phyloP scores from a whole-genome alignment of 148 eudicot species.

The Chenopodium album region DNA sequence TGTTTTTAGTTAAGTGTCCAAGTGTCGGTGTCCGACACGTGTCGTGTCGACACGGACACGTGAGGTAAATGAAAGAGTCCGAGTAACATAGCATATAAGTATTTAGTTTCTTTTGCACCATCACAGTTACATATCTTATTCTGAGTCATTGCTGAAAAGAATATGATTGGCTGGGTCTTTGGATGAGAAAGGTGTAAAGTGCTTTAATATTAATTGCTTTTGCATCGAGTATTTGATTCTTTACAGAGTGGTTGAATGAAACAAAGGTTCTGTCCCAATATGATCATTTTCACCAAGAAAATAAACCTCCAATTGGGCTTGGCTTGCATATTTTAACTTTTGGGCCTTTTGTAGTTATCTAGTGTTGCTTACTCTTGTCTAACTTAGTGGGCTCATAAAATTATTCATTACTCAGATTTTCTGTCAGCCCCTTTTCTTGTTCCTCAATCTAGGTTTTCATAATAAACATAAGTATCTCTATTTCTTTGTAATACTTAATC shows the following conservation, averaged over 20 bases:
- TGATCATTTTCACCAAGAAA: not conserved
- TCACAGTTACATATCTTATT: not conserved
- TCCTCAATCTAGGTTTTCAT: not conserved
- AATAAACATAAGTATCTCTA: too few relatives aligned
- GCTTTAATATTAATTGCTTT: not conserved
- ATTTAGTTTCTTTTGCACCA: not conserved
- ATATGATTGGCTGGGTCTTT: too few relatives aligned
- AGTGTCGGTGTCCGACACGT: too few relatives aligned
- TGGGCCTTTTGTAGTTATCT: not conserved
- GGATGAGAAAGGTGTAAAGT: not conserved
- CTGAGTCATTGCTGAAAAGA: not conserved
- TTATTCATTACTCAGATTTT: not conserved
- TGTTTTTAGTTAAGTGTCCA: too few relatives aligned
- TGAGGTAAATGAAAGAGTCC: too few relatives aligned
- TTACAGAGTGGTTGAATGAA: not conserved
- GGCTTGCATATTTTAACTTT: not conserved
- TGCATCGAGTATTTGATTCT: not conserved
- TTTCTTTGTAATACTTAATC: not conserved
- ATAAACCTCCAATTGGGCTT: constrained; percentile 2
- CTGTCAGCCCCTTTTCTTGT: not conserved
- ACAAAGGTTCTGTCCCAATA: constrained; percentile 6
- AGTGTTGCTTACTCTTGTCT: not conserved
- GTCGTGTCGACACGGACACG: too few relatives aligned
- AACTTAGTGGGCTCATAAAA: not conserved
- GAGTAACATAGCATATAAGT: not conserved